These are phyloP conservation scores for Crucihimalaya himalaica DNA, from an alignment of 345 rosid genomes.

Conservation along the genomic window DNA sequence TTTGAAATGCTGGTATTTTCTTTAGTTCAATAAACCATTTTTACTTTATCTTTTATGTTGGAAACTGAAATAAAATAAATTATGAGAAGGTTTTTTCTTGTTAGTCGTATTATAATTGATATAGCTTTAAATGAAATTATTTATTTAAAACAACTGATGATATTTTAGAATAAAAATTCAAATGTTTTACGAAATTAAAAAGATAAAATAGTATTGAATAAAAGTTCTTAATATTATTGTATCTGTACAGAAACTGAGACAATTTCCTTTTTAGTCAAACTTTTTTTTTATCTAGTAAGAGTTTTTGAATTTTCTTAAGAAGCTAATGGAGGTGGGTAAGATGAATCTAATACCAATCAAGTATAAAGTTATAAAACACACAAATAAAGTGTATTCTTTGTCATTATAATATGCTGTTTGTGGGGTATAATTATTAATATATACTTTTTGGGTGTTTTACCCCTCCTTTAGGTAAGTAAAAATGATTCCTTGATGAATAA, in stretches of 20 bases:
- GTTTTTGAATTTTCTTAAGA: slow-evolving; percentile 26
- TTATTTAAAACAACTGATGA: not conserved
- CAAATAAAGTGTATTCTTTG: slow-evolving; percentile 39
- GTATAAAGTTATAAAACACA: slow-evolving; percentile 35
- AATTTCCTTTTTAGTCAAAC: not conserved
- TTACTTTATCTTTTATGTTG: not conserved
- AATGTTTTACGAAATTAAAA: not conserved
- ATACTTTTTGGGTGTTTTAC: slow-evolving; percentile 22
- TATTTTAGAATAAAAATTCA: not conserved
- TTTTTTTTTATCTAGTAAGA: not conserved
- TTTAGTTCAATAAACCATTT: not conserved
- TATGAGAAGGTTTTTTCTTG: not conserved
- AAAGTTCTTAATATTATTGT: not conserved
- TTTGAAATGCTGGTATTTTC: not conserved
- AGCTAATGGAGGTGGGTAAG: slow-evolving; percentile 44
- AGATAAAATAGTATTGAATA: not conserved
- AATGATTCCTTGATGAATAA: slow-evolving; percentile 35
- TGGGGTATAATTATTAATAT: slow-evolving; percentile 39
- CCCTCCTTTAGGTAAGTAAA: slow-evolving; percentile 33
- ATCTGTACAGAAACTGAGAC: not conserved
- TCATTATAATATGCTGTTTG: slow-evolving; percentile 39
- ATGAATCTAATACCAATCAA: slow-evolving; percentile 46
- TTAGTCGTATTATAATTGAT: not conserved
- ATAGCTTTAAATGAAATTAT: not conserved
- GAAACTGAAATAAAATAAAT: not conserved